Evolutionary conservation across 2,329 filamentous ascomycete genomes (phyloP), one percentile per base, ranked within the genome.

Genomic region (Penicillium sp.): DNA sequence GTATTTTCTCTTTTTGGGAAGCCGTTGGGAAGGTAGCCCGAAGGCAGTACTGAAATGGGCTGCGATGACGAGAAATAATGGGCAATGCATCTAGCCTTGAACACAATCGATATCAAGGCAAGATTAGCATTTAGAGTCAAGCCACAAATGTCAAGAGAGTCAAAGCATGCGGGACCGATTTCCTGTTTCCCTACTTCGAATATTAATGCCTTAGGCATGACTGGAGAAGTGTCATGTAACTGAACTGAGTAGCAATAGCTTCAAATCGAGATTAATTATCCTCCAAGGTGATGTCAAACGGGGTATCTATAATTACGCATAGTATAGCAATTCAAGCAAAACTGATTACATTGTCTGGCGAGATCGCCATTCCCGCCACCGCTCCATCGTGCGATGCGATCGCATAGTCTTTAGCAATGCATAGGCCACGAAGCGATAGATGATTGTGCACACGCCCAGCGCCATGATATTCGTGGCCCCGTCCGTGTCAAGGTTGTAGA

Each of bases 401-500:
- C 58, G 56, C 55, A 64, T 57, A 27, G 54, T 52, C 55, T 64
- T 69, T 33, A 72, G 50, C 15, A 72, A 56, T 7, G 48, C 52
- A 55, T 72, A 73, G 6, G 68, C 70, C 8, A 88, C 60, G 3
- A 86, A 28, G 7, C 87, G 73, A 67, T 90, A 90, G 6, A 79
- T 74, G 1, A 89, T 74, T 1, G 84, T 76, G 49, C 81, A 83
- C 1, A 81, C 78, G 0, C 81, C 85, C 59, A 90, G 63, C 3
- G 78, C 81, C 56, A 82, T 75, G 2, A 89, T 64, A 56, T 87
- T 85, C 46, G 80, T 72, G 10, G 77, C 73, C 0, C 82, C 79
- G 58, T 86, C 74, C 9, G 77, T 80, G 46, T 88, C 75, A 47
- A 89, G 72, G 44, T 80, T 79, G 66, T 89, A 91, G 47, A 89